Evolutionary conservation across 176 grass and related monocot genomes (phyloP).

Genomic region (Eragrostis curvula): DNA sequence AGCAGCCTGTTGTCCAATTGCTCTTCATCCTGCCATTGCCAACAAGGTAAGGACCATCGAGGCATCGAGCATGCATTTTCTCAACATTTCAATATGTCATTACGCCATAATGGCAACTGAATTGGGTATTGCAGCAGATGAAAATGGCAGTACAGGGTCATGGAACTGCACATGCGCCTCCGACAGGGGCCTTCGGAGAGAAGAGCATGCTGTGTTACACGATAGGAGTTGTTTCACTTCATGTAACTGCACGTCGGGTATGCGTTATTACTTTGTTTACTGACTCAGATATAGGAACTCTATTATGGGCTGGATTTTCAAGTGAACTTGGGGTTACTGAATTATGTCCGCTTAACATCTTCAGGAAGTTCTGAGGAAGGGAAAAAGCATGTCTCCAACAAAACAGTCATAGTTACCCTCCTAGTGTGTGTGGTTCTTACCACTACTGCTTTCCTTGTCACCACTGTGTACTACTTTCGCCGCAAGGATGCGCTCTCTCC

Average conservation of each 20-base stretch:
- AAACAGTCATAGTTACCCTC: slow-evolving; percentile 64
- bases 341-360: slow-evolving; percentile 37
- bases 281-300: neutral
- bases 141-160: slow-evolving; percentile 32
- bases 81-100: slow-evolving; percentile 5
- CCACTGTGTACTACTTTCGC: slow-evolving; percentile 65
- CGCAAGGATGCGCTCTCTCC: slow-evolving; percentile 67
- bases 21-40: slow-evolving; percentile 75
- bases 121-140: slow-evolving; percentile 27
- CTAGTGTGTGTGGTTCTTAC: slow-evolving; percentile 76
- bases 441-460: slow-evolving; percentile 62
- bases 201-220: slow-evolving; percentile 30
- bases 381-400: slow-evolving; percentile 61
- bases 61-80: neutral
- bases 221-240: slow-evolving; percentile 68
- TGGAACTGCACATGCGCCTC: slow-evolving; percentile 86
- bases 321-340: slow-evolving; percentile 23
- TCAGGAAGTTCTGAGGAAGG: slow-evolving; percentile 51
- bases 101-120: slow-evolving; percentile 6
- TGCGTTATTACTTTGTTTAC: neutral
- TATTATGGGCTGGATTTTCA: neutral
- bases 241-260: slow-evolving; percentile 95
- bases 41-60: slow-evolving; percentile 50
- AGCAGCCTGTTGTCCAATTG: slow-evolving; percentile 60
- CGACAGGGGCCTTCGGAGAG: slow-evolving; percentile 14